Percentiles rank a stretch among this genome's conserved stretches.
Conservation (phyloP, 441 rosid species). For the Lepidium campestre region DNA sequence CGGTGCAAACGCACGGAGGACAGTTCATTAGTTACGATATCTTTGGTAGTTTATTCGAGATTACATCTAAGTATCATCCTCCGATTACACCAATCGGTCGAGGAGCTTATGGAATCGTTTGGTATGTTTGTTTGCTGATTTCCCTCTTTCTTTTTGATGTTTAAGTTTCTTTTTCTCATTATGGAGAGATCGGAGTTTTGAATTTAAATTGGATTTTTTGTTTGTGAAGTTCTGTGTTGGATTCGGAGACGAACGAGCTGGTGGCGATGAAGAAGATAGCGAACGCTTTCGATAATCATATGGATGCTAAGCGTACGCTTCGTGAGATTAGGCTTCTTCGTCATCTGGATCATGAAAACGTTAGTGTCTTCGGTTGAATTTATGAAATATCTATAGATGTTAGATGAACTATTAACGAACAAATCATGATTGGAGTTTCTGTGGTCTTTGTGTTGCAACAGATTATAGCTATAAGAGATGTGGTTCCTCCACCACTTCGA, state of each 20-base stretch:
- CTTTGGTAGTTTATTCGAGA: constrained; percentile 75
- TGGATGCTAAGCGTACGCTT: constrained; percentile 98
- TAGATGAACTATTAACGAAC: neutral
- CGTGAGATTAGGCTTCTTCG: constrained; percentile 95
- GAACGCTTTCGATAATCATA: constrained; percentile 84
- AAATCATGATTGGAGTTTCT: neutral
- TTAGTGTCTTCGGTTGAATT: constrained; percentile 16
- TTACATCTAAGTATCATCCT: constrained; percentile 80
- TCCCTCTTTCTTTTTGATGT: neutral
- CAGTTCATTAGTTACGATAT: constrained; percentile 62
- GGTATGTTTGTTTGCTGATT: constrained; percentile 37
- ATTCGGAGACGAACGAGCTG: constrained; percentile 82
- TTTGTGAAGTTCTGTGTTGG: constrained; percentile 71
- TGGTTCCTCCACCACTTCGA: constrained; percentile 88
- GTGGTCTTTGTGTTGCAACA: constrained; percentile 21
- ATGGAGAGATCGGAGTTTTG: neutral
- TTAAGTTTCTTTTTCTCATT: neutral
- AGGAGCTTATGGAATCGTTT: constrained; percentile 94
- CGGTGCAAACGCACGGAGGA: constrained; percentile 63
- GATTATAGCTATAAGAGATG: constrained; percentile 81
- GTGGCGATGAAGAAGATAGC: constrained; percentile 97
- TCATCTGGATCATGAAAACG: constrained; percentile 95
- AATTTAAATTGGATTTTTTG: neutral
- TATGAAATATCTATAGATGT: neutral
- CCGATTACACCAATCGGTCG: constrained; percentile 96